Percentiles rank a stretch among this genome's conserved stretches.
Conservation (phyloP, 2,329 filamentous ascomycete genomes). For the Rhytidhysteron rufulum region DNA sequence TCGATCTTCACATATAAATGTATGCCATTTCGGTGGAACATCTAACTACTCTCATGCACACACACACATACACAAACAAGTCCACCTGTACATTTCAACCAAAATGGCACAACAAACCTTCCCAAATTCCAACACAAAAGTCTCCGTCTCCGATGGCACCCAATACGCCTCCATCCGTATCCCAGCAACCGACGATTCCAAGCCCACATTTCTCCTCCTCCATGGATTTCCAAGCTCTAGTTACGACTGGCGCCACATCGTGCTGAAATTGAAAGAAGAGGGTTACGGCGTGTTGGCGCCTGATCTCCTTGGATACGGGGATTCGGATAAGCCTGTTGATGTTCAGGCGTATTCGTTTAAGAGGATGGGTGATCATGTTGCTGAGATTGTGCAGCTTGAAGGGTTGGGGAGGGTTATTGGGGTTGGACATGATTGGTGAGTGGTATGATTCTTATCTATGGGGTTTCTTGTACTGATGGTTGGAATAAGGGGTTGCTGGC, state of each 20-base stretch:
- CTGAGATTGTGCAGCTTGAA: constrained; percentile 7
- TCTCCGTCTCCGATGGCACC: neutral
- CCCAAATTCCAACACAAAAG: neutral
- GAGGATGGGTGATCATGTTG: constrained; percentile 4
- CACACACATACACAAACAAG: too few relatives aligned
- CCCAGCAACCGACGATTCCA: neutral
- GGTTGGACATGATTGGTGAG: constrained; percentile 47
- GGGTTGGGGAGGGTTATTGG: constrained; percentile 11
- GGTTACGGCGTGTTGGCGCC: constrained; percentile 31
- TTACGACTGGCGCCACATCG: constrained; percentile 38
- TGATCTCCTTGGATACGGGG: constrained; percentile 28
- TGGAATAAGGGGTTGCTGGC: too few relatives aligned
- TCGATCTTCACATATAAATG: too few relatives aligned
- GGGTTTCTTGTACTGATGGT: too few relatives aligned
- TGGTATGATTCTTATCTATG: constrained; percentile 15
- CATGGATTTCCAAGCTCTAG: constrained; percentile 48
- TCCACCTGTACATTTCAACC: too few relatives aligned
- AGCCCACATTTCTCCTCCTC: constrained; percentile 21
- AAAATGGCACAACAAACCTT: neutral
- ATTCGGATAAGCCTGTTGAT: constrained; percentile 15
- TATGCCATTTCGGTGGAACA: too few relatives aligned
- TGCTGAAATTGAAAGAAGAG: constrained; percentile 32
- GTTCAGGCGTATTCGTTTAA: constrained; percentile 5
- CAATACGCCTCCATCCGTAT: neutral
- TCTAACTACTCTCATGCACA: too few relatives aligned